Evolutionary conservation across 2,329 filamentous ascomycete species (phyloP).

Genomic region (Drechslera avenae): DNA sequence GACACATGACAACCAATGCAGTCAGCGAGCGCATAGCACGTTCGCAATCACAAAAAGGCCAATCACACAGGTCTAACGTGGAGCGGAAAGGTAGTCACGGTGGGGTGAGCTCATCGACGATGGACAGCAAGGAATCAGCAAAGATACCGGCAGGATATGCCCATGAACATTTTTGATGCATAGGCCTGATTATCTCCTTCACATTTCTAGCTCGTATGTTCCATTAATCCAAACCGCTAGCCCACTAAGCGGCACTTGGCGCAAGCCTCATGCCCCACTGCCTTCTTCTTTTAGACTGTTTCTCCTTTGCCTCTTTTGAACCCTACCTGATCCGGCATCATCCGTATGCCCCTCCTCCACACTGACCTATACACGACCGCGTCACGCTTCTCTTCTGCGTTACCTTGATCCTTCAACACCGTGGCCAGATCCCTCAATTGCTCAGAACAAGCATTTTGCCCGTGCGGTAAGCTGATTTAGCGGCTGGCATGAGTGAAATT

Average conservation of each 20-base stretch:
- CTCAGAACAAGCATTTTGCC: background rate
- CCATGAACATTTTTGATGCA: constrained; percentile 6
- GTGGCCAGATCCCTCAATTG: background rate
- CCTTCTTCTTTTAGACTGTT: too few species aligned
- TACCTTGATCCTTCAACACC: background rate
- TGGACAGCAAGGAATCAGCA: constrained; percentile 14
- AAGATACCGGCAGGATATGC: constrained; percentile 1
- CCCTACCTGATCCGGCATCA: too few species aligned
- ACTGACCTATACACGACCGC: too few species aligned
- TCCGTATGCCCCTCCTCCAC: too few species aligned
- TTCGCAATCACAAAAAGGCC: constrained; percentile 2
- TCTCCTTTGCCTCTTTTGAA: too few species aligned
- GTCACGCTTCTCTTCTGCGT: too few species aligned
- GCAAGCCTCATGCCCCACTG: too few species aligned
- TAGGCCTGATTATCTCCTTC: too few species aligned
- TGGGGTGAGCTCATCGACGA: constrained; percentile 15
- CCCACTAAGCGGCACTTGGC: too few species aligned
- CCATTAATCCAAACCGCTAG: too few species aligned
- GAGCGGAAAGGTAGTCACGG: constrained; percentile 19
- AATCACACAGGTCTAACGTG: background rate
- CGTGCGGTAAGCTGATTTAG: background rate
- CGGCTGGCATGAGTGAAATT: background rate
- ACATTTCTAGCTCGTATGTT: too few species aligned
- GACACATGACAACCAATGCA: constrained; percentile 27
- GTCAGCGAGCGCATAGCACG: constrained; percentile 16